phyloP scores from a whole-genome alignment of 352 stramenopile species.

The Phytophthora megakarya region DNA sequence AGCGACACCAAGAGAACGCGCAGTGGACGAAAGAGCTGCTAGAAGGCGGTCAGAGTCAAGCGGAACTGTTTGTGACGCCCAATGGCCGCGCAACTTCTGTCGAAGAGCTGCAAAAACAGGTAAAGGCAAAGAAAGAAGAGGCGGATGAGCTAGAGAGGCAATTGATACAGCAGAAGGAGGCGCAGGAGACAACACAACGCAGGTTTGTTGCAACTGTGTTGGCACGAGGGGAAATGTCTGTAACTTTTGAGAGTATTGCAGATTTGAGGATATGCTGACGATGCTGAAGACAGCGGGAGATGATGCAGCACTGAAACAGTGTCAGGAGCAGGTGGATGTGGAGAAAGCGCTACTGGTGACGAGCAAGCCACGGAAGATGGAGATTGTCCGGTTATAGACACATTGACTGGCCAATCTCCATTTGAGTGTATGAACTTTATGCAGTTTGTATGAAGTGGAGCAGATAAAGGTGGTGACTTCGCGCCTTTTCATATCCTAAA shows the following conservation, averaged over 20 bases:
- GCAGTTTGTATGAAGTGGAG: too few relatives aligned
- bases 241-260: slow-evolving; percentile 7
- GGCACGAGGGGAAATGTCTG: background rate
- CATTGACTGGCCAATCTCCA: too few relatives aligned
- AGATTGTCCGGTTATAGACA: slow-evolving; percentile 48
- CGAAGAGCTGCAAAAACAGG: slow-evolving; percentile 22
- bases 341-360: slow-evolving; percentile 34
- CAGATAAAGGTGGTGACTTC: too few relatives aligned
- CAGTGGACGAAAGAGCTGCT: slow-evolving; percentile 57
- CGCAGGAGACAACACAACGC: slow-evolving; percentile 20
- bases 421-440: too few relatives aligned
- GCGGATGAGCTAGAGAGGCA: slow-evolving; percentile 26
- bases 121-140: slow-evolving; percentile 21
- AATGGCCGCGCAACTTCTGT: slow-evolving; percentile 5
- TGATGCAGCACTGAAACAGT: slow-evolving; percentile 28
- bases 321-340: slow-evolving; percentile 22
- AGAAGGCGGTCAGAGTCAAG: background rate
- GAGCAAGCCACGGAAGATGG: slow-evolving; percentile 36
- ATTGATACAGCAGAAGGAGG: slow-evolving; percentile 22
- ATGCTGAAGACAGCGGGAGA: slow-evolving; percentile 30
- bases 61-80: slow-evolving; percentile 2
- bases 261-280: slow-evolving; percentile 40
- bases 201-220: slow-evolving; percentile 13
- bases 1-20: slow-evolving; percentile 69
- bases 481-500: too few relatives aligned